phyloP scores from a whole-genome alignment of 768 basidiomycete species.

The Krasilnikovozyma curviuscula region DNA sequence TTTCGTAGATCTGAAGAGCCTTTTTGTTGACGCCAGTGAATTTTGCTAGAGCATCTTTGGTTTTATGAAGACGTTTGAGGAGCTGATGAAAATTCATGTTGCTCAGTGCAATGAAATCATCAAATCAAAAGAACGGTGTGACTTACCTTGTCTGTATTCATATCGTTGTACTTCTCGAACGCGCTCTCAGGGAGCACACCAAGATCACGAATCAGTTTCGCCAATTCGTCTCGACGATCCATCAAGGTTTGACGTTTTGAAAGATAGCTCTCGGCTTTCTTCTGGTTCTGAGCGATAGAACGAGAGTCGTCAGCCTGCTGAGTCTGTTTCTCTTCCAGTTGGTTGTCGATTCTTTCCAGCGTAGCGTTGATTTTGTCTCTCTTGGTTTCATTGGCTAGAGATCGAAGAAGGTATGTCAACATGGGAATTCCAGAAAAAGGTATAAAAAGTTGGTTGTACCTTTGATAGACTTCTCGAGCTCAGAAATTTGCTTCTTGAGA shows the following conservation, averaged over 20 bases:
- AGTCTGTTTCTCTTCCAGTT: conserved; percentile 54
- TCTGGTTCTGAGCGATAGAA: conserved; percentile 74
- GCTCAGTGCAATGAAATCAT: not conserved
- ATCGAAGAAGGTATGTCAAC: not conserved
- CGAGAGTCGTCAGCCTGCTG: conserved; percentile 75
- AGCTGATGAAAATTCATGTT: conserved; percentile 35
- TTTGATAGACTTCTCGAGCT: conserved; percentile 43
- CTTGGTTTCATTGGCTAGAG: conserved; percentile 28
- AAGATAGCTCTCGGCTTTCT: conserved; percentile 83
- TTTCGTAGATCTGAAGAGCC: conserved; percentile 93
- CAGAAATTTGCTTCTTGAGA: conserved; percentile 46
- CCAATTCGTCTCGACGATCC: conserved; percentile 78
- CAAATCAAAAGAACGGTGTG: not conserved
- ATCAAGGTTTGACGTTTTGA: conserved; percentile 74
- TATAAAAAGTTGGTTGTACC: conserved; percentile 27
- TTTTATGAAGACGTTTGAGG: conserved; percentile 73
- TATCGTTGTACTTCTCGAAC: conserved; percentile 78
- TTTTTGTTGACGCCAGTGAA: conserved; percentile 99
- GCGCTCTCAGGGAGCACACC: conserved; percentile 95
- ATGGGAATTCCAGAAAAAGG: not conserved
- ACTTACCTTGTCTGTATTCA: conserved; percentile 68
- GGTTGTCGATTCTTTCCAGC: conserved; percentile 22
- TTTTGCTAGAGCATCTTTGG: conserved; percentile 85
- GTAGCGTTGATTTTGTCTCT: conserved; percentile 44
- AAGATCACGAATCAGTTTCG: conserved; percentile 82